Base-by-base conservation (phyloP, 2,329 filamentous ascomycete species). In the Neonectria neomacrospora region DNA sequence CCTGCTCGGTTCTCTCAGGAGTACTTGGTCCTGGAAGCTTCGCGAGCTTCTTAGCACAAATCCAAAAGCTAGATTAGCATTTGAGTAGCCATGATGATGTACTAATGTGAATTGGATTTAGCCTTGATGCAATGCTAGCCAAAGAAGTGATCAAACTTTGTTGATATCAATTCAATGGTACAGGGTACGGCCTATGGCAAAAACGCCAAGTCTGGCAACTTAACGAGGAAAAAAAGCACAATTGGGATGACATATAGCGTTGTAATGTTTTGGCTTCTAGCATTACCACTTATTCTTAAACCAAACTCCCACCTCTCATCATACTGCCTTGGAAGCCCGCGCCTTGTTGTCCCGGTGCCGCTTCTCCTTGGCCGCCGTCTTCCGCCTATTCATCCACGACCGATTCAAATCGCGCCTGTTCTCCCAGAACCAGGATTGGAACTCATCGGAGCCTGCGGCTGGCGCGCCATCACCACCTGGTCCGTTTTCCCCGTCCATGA, bases 401-500 rank as follows among this genome's bases (percentile, higher is more conserved):
- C 85, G 79, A 73, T 90, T 91, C 56, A 90, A 79, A 41, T 91
- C 86, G 1, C 89, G 84, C 16, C 89, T 80, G 66, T 90, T 86
- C 69, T 90, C 86, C 84, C 88, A 91, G 76, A 91, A 91, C 83
- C 86, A 90, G 59, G 86, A 84, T 73, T 89, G 86, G 70, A 90
- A 90, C 65, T 90, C 86, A 47, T 79, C 84, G 5, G 76, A 80
- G 2, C 74, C 71, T 10, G 75, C 69, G 6, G 57, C 60, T 6
- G 69, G 65, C 9, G 72, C 73, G 16, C 68, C 71, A 16, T 74
- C 73, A 1, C 74, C 74, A 1, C 64, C 70, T 20, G 70, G 71
- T 18, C 37, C n/a, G 37, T 71, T 69, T 18, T 76, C 75, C 16
- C 71, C 72, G 5, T 74, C 75, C 7, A 70, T 72, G 18, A 72